Base-by-base conservation (phyloP, 2,329 filamentous ascomycete genomes). In the Claviceps humidiphila region DNA sequence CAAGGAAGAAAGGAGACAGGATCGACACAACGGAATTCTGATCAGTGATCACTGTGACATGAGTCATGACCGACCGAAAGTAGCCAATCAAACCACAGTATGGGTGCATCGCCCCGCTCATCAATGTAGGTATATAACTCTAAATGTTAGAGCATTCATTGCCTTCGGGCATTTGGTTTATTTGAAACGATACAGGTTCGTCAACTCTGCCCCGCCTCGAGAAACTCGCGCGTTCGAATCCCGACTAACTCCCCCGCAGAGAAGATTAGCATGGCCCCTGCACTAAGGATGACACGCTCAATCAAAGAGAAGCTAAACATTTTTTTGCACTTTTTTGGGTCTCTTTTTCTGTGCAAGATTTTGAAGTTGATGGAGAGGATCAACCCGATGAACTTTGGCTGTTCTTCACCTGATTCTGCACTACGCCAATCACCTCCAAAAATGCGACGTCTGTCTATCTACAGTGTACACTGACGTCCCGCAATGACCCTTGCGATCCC, bases 221-320 rank as follows among this genome's bases (percentile, higher is more conserved):
- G 4, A 4, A 6, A 20, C 4, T 42, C 42, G 2, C 20, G 26
- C 30, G 37, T 53, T 53, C 51, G 51, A 52, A 39, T 3, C 47
- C 47, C 2, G 1, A 5, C 51, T 52, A 26, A 52, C n/a, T 3
- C n/a, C 1, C 8, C 0, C 11, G 0, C 4, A 54, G 53, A 52
- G 80, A 83, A 83, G 78, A 84, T 84, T 85, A 85, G 83, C 83
- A 86, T 86, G 82, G 82, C 82, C 82, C 78, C 77, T 81, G 78
- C 77, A 81, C 86, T 89, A 90, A 91, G 87, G 87, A 89, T 90
- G 87, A 53, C 52, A 53, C 52, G 52, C 52, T 53, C 52, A 53
- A 53, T 53, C 52, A 53, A 53, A 53, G 52, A 53, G 52, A 53
- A 51, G 52, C 52, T 53, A 53, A 43, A 51, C 20, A 53, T 53